phyloP scores from a whole-genome alignment of 495 filamentous ascomycete species.

The Penicillium paradoxum region DNA sequence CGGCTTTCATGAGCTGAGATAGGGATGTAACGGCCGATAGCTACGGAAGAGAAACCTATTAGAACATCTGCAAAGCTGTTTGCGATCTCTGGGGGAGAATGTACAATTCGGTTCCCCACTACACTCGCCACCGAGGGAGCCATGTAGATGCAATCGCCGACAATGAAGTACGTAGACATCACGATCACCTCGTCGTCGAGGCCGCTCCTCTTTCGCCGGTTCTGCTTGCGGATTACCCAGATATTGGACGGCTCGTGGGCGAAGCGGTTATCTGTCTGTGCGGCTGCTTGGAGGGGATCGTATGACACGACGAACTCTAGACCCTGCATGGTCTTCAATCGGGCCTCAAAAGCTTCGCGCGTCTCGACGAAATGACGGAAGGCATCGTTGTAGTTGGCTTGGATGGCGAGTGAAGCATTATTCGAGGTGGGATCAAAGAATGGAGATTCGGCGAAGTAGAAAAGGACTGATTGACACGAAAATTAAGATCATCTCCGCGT shows the following conservation, averaged over 20 bases:
- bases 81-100: slow-evolving; percentile 18
- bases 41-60: slow-evolving; percentile 49
- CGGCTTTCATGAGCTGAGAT: slow-evolving; percentile 59
- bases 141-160: slow-evolving; percentile 85
- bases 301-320: slow-evolving; percentile 78
- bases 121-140: slow-evolving; percentile 77
- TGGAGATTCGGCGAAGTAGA: slow-evolving; percentile 84
- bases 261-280: slow-evolving; percentile 54
- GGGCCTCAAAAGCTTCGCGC: slow-evolving; percentile 72
- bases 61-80: slow-evolving; percentile 12
- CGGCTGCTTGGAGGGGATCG: slow-evolving; percentile 60
- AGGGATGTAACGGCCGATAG: slow-evolving; percentile 57
- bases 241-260: slow-evolving; percentile 57
- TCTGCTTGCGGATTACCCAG: slow-evolving; percentile 92
- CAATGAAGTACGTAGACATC: slow-evolving; percentile 74
- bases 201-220: slow-evolving; percentile 53
- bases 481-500: background rate
- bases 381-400: slow-evolving; percentile 70
- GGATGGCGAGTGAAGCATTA: slow-evolving; percentile 70
- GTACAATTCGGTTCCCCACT: slow-evolving; percentile 68
- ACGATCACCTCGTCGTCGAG: slow-evolving; percentile 66
- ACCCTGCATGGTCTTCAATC: slow-evolving; percentile 72
- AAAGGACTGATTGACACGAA: slow-evolving; percentile 53
- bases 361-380: slow-evolving; percentile 58
- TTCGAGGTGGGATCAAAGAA: slow-evolving; percentile 91